A percentile compares a stretch with the other conserved stretches of the same genome.
Conservation (phyloP, 345 rosid genomes). For the Noccaea caerulescens region DNA sequence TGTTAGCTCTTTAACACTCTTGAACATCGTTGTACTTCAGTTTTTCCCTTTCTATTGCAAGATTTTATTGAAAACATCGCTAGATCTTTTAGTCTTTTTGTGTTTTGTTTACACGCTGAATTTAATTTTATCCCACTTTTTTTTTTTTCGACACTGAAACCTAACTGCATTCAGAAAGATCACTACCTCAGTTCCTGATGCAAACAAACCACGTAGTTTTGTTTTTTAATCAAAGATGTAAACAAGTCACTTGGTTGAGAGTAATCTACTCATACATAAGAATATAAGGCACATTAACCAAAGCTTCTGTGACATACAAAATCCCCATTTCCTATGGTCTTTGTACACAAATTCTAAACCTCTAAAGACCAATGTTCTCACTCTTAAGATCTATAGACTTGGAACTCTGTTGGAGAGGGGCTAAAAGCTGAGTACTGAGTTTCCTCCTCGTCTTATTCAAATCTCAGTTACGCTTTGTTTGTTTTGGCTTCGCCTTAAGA, state of each 20-base stretch:
- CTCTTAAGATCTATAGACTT: background rate
- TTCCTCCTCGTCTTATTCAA: slow-evolving; percentile 21
- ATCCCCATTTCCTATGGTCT: background rate
- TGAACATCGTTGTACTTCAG: background rate
- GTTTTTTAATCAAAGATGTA: no score
- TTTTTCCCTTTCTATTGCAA: slow-evolving; percentile 9
- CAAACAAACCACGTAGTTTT: no score
- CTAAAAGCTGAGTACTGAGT: background rate
- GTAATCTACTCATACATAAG: no score
- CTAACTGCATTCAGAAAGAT: background rate
- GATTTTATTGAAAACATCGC: slow-evolving; percentile 16
- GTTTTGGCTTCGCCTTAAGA: background rate
- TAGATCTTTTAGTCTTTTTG: background rate
- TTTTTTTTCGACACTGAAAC: background rate
- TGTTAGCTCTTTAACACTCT: slow-evolving; percentile 21
- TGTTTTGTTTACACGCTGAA: background rate
- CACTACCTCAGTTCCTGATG: no score
- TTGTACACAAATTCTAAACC: slow-evolving; percentile 19
- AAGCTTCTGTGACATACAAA: background rate
- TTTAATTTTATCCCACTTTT: background rate
- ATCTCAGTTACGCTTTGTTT: slow-evolving; percentile 13
- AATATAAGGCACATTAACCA: background rate
- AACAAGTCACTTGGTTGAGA: no score
- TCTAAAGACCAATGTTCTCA: background rate
- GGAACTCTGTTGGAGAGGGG: slow-evolving; percentile 9